Evolutionary conservation across 164 flowering plant genomes (phyloP).

Genomic region (Piper betle): DNA sequence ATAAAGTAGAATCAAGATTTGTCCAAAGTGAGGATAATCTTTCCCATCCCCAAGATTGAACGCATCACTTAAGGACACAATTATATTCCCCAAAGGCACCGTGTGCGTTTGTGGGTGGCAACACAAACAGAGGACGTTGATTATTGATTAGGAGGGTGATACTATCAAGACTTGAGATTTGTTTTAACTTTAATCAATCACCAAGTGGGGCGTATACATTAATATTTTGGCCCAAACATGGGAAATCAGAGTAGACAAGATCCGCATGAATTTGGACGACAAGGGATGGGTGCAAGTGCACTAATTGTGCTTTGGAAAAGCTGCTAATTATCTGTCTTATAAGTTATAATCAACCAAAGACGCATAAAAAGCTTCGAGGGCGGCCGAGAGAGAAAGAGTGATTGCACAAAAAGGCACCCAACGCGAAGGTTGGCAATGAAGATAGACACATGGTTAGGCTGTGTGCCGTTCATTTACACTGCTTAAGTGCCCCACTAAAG

Average conservation of each 20-base stretch:
- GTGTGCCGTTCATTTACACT: not conserved
- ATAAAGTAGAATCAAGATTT: not conserved
- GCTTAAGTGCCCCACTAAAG: not conserved
- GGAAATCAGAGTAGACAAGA: not conserved
- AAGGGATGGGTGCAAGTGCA: not conserved
- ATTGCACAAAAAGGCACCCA: not conserved
- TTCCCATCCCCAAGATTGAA: not conserved
- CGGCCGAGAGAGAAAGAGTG: not conserved
- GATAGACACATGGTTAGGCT: not conserved
- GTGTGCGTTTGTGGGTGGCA: not conserved
- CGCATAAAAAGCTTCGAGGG: not conserved
- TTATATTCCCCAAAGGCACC: not conserved
- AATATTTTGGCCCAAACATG: not conserved
- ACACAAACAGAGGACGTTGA: not conserved
- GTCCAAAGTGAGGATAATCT: too few relatives aligned
- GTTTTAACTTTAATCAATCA: not conserved
- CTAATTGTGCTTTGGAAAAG: not conserved
- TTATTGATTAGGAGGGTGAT: not conserved
- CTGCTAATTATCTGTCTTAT: not conserved
- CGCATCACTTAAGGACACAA: not conserved
- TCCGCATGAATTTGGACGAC: not conserved
- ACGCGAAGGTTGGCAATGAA: not conserved
- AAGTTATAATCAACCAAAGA: not conserved
- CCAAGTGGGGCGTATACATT: not conserved
- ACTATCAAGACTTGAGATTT: not conserved